Conservation (phyloP, 2,329 filamentous ascomycete genomes). For the Xylaria sp. region DNA sequence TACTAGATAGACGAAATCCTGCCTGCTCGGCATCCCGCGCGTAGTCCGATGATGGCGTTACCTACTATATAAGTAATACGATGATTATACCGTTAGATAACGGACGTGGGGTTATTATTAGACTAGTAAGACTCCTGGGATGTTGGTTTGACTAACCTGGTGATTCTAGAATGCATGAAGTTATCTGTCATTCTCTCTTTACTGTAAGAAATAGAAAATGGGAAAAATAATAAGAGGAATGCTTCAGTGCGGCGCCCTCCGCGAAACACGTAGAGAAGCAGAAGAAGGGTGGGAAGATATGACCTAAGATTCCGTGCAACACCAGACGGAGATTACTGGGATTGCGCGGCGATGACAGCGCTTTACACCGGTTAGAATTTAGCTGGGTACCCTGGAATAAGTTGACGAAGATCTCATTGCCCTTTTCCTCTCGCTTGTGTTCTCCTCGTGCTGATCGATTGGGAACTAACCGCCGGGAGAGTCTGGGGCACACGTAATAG, state of each 20-base stretch:
- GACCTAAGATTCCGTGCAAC: slow-evolving; percentile 33
- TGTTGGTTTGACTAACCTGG: not conserved
- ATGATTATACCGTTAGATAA: slow-evolving; percentile 15
- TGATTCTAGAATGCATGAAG: not conserved
- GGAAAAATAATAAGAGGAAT: not conserved
- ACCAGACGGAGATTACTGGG: slow-evolving; percentile 24
- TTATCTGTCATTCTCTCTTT: not conserved
- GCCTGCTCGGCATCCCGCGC: slow-evolving; percentile 17
- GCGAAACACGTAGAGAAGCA: not conserved
- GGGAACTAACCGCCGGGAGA: not conserved
- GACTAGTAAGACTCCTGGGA: not conserved
- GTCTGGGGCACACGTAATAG: slow-evolving; percentile 4
- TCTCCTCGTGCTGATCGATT: not conserved
- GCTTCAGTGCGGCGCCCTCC: not conserved
- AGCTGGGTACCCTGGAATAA: not conserved
- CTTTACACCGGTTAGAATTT: not conserved
- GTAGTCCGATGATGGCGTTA: slow-evolving; percentile 19
- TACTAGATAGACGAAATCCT: not conserved
- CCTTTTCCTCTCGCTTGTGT: not conserved
- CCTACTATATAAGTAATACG: not conserved
- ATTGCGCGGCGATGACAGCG: slow-evolving; percentile 19
- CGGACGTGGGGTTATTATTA: slow-evolving; percentile 27
- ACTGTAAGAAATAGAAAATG: not conserved
- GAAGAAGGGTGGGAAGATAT: slow-evolving; percentile 18
- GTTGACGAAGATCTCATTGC: slow-evolving; percentile 12